phyloP scores from a whole-genome alignment of 2,329 filamentous ascomycete genomes.

The Coniosporium tulheliwenetii region DNA sequence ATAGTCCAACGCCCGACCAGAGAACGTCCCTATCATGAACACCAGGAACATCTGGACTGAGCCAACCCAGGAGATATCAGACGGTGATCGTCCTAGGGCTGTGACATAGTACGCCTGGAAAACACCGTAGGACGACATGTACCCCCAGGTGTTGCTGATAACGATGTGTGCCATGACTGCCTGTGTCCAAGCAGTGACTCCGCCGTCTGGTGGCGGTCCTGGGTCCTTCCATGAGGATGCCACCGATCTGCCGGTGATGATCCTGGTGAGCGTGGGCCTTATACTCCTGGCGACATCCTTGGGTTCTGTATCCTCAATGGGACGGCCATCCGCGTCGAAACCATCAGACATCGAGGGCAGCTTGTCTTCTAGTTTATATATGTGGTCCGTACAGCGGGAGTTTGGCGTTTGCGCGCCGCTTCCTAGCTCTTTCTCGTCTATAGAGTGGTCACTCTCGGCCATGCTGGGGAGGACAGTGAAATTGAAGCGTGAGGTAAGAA shows the following conservation, averaged over 20 bases:
- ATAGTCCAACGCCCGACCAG: slow-evolving; percentile 24
- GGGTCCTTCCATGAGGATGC: slow-evolving; percentile 7
- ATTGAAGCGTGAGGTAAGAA: no score
- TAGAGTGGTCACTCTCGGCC: no score
- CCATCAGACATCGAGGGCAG: no score
- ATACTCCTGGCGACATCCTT: no score
- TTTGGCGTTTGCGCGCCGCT: no score
- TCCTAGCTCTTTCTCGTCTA: no score
- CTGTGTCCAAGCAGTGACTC: slow-evolving; percentile 20
- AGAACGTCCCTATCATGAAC: slow-evolving; percentile 27
- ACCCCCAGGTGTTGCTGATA: slow-evolving; percentile 17
- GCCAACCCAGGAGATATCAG: slow-evolving; percentile 38
- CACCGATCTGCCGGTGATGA: background rate
- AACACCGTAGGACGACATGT: slow-evolving; percentile 23
- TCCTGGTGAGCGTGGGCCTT: background rate
- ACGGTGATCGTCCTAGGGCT: slow-evolving; percentile 16
- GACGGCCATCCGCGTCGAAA: no score
- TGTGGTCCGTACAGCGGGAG: no score
- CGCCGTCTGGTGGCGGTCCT: slow-evolving; percentile 27
- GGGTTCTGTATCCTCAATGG: no score
- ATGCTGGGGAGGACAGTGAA: no score
- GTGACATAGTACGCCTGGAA: slow-evolving; percentile 32
- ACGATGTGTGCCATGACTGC: slow-evolving; percentile 17
- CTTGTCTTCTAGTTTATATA: no score
- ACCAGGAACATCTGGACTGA: slow-evolving; percentile 31